Percentiles rank a stretch among this genome's conserved stretches.
Evolutionary conservation across 2,329 filamentous ascomycete genomes (phyloP).

Genomic region (Fusarium sp.): DNA sequence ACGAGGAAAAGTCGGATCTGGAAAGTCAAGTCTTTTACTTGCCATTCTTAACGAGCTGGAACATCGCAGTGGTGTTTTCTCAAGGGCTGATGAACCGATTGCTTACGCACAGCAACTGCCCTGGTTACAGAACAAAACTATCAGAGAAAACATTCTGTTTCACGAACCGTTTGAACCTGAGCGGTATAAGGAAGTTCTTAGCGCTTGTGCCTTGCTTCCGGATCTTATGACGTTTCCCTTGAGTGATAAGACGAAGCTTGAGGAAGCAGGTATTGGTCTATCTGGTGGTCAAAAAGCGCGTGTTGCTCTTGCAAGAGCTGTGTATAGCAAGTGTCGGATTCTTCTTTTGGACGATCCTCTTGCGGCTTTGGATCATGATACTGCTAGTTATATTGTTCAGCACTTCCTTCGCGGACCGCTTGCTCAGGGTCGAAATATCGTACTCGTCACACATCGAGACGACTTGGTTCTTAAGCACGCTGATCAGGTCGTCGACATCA

Average conservation of each 20-base stretch:
- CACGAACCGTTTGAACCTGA: conserved; percentile 64
- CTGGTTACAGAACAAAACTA: conserved; percentile 74
- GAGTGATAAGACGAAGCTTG: conserved; percentile 69
- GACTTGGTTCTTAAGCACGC: conserved; percentile 80
- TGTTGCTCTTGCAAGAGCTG: conserved; percentile 70
- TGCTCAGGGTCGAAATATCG: conserved; percentile 72
- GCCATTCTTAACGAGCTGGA: conserved; percentile 74
- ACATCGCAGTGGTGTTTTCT: conserved; percentile 63
- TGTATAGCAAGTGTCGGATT: conserved; percentile 68
- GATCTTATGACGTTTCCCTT: conserved; percentile 67
- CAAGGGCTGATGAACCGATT: conserved; percentile 61
- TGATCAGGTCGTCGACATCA: conserved; percentile 77
- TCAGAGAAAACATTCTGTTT: conserved; percentile 73
- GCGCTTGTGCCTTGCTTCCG: conserved; percentile 67
- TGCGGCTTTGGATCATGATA: conserved; percentile 71
- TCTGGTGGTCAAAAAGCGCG: conserved; percentile 73
- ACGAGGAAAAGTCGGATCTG: conserved; percentile 69
- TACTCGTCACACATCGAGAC: conserved; percentile 85
- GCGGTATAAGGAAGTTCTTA: conserved; percentile 69
- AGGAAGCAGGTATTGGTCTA: conserved; percentile 71
- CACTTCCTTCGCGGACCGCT: conserved; percentile 70
- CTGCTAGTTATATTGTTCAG: conserved; percentile 70
- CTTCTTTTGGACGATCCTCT: conserved; percentile 72
- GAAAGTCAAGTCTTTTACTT: conserved; percentile 70
- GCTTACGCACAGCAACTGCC: conserved; percentile 70